These are phyloP conservation scores for Mesotaenium endlicherianum DNA, from an alignment of 139 green algal genomes.

Conservation along the genomic window DNA sequence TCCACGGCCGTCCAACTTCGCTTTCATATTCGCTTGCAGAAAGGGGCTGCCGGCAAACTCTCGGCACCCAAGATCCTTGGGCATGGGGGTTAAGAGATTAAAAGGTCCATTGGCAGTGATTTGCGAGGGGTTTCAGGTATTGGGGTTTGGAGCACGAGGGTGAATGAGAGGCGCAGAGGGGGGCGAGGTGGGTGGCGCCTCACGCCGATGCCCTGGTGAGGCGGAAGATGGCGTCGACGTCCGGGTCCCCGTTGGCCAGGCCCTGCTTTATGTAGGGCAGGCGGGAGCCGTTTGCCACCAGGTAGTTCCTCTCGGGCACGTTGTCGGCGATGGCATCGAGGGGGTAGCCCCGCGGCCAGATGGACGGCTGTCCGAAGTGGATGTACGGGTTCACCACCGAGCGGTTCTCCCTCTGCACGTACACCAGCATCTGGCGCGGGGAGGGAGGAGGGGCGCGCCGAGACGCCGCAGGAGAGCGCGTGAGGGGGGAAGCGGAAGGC, in stretches of 20 bases:
- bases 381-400: conserved; percentile 1
- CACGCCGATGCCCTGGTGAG: background rate
- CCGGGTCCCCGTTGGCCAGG: background rate
- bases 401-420: no score
- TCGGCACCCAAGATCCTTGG: background rate
- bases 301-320: background rate
- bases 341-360: conserved; percentile 5
- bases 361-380: conserved; percentile 5
- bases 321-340: background rate
- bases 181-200: no score
- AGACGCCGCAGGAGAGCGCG: no score
- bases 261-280: no score
- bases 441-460: no score
- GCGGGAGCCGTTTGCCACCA: no score
- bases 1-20: no score
- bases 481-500: no score
- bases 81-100: background rate
- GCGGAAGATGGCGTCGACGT: conserved; percentile 12
- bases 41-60: background rate
- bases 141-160: no score
- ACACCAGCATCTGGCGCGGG: no score
- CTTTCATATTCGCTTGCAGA: background rate
- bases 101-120: background rate
- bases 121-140: background rate
- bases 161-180: no score